phyloP scores from a whole-genome alignment of 139 green algal species.

The Haematococcus sp. region DNA sequence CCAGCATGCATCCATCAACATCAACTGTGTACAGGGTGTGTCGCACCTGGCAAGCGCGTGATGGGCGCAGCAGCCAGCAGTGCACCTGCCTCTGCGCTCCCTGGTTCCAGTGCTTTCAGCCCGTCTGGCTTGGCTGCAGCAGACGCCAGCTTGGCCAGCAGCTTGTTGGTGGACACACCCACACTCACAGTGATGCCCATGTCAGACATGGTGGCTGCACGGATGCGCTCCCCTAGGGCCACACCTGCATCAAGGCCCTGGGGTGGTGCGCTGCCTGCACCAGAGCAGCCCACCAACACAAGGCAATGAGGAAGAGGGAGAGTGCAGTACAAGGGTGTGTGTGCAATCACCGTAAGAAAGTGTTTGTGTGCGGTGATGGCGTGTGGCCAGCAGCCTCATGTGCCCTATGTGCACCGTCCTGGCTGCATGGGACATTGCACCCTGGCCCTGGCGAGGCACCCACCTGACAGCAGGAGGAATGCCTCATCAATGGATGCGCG shows the following conservation, averaged over 20 bases:
- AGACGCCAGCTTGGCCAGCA: slow-evolving; percentile 68
- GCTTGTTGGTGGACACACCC: slow-evolving; percentile 67
- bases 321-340: not conserved
- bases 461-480: slow-evolving; percentile 38
- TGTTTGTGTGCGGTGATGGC: too few relatives aligned
- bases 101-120: slow-evolving; percentile 23
- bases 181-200: slow-evolving; percentile 49
- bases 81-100: slow-evolving; percentile 10
- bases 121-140: slow-evolving; percentile 68
- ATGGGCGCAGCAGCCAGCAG: slow-evolving; percentile 32
- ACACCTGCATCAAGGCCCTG: not conserved
- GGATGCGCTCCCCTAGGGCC: slow-evolving; percentile 11
- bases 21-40: too few relatives aligned
- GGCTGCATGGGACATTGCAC: too few relatives aligned
- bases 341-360: too few relatives aligned
- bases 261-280: not conserved
- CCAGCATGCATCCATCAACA: not conserved
- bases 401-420: too few relatives aligned
- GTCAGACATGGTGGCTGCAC: slow-evolving; percentile 20
- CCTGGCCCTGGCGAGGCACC: too few relatives aligned
- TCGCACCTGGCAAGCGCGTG: slow-evolving; percentile 38
- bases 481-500: slow-evolving; percentile 68
- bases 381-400: too few relatives aligned
- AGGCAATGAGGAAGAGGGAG: not conserved
- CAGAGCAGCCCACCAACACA: not conserved